These are phyloP conservation scores for Apostasia ramifera DNA, from an alignment of 106 monocot genomes.

Conservation along the genomic window DNA sequence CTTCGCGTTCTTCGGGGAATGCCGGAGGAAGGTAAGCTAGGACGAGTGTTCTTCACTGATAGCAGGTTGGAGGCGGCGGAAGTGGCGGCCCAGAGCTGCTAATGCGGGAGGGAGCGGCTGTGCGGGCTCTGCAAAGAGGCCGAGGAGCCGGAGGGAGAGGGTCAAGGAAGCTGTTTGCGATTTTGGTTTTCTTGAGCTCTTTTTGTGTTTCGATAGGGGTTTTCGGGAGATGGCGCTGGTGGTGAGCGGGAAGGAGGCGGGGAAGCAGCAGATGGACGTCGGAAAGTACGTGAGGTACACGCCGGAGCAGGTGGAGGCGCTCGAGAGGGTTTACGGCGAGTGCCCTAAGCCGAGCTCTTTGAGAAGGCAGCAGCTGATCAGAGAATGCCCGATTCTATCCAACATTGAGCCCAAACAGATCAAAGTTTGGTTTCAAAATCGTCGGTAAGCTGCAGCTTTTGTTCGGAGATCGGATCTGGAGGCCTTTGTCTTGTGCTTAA, in stretches of 20 bases:
- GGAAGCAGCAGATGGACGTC: constrained; percentile 32
- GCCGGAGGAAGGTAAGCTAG: too few relatives aligned
- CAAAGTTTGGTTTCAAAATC: constrained; percentile 96
- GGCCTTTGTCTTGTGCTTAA: neutral
- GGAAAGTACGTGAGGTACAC: constrained; percentile 98
- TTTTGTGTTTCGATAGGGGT: too few relatives aligned
- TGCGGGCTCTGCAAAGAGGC: too few relatives aligned
- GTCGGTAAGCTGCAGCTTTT: constrained; percentile 36
- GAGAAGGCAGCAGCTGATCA: constrained; percentile 73
- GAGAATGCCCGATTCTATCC: constrained; percentile 79
- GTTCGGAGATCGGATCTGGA: neutral
- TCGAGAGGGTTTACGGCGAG: constrained; percentile 83
- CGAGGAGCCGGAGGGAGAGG: too few relatives aligned
- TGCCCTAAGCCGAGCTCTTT: constrained; percentile 89
- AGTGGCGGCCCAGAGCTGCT: too few relatives aligned
- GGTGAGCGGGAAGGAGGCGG: constrained; percentile 4
- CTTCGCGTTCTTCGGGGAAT: too few relatives aligned
- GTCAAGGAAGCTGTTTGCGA: too few relatives aligned
- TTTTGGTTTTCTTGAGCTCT: too few relatives aligned
- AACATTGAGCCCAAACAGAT: constrained; percentile 98
- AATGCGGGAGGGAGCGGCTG: too few relatives aligned
- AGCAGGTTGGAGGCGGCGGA: too few relatives aligned
- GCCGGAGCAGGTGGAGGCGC: constrained; percentile 93
- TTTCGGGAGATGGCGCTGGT: constrained; percentile 15
- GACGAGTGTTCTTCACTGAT: too few relatives aligned